Evolutionary conservation across 2,329 filamentous ascomycete species (phyloP), one percentile per base, ranked within the genome.

Genomic region (Colletotrichum siamense): DNA sequence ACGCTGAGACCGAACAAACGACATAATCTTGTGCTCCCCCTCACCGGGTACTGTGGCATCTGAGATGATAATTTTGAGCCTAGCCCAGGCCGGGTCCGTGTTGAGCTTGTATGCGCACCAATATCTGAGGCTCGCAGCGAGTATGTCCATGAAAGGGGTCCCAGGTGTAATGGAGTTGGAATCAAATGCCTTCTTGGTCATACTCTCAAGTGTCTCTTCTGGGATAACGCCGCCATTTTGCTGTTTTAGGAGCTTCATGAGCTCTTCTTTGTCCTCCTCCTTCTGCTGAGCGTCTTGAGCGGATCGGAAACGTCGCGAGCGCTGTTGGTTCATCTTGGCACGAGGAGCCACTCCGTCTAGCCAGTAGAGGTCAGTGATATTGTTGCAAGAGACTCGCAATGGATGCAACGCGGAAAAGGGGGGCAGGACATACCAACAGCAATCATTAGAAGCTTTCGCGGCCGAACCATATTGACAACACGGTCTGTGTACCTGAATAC

Each of bases 301-400:
- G 26, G 96, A 95, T 77, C 97, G 94, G 87, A 99, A 99, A 81
- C 97, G 95, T 85, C 97, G 92, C 57, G 97, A 98, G 77, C 97
- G 95, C 87, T 99, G 97, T 84, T 99, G 98, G 84, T 99, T 99
- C 97, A 99, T 99, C 87, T 99, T 99, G 75, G 98, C 98, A 84
- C 97, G 94, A 63, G 97, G 98, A 6, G 97, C 97, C 79, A 99
- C 97, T 83, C 97, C 97, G 87, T 99, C 97, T 96, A 49, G 6
- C 55, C 18, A 39, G 13, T 49, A 49, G 9, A 44, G 24, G 32
- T 78, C 69, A 78, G 76, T 62, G 28, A 18, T 15, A 22, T 13
- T n/a, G 26, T n/a, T 62, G 18, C 6, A n/a, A 62, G 18, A 30
- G 59, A 30, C 39, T 49, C 18, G 18, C 39, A 76, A 73, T 36